phyloP scores from a whole-genome alignment of 2,329 filamentous ascomycete species.

The Lasiodiplodia citricola region DNA sequence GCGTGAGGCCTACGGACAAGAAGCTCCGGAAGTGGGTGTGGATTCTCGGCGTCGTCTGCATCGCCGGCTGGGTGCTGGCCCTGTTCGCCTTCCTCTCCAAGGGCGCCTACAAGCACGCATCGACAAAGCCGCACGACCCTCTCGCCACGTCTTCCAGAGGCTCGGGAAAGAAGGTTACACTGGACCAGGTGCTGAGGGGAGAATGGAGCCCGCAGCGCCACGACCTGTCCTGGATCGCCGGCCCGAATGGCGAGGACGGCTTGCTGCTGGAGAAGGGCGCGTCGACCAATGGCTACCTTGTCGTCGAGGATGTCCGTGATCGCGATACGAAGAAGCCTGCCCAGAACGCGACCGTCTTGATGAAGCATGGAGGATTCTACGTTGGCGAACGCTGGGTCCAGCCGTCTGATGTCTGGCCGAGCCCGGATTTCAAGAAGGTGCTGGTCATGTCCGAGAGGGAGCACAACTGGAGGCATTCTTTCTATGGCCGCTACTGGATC shows the following conservation, averaged over 20 bases:
- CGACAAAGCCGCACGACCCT: conserved; percentile 70
- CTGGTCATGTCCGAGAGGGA: conserved; percentile 75
- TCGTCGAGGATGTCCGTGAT: conserved; percentile 82
- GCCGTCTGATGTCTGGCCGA: conserved; percentile 73
- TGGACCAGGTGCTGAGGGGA: conserved; percentile 72
- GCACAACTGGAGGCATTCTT: conserved; percentile 90
- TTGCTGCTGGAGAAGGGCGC: conserved; percentile 76
- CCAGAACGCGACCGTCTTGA: conserved; percentile 69
- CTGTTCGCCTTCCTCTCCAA: conserved; percentile 69
- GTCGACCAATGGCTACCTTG: conserved; percentile 66
- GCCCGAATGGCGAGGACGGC: conserved; percentile 79
- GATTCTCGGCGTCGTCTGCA: conserved; percentile 64
- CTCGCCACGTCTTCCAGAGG: conserved; percentile 66
- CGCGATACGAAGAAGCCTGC: conserved; percentile 47
- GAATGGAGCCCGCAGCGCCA: conserved; percentile 69
- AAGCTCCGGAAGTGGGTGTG: conserved; percentile 68
- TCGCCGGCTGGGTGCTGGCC: conserved; percentile 71
- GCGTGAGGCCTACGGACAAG: conserved; percentile 64
- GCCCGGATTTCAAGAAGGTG: conserved; percentile 83
- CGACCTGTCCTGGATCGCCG: conserved; percentile 76
- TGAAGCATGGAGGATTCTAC: conserved; percentile 70
- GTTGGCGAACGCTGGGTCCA: conserved; percentile 61
- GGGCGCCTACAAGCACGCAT: conserved; percentile 69
- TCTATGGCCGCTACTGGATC: conserved; percentile 85
- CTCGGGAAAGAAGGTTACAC: conserved; percentile 72